Conservation (phyloP, 805 yeast species). For the Ogataea methylovora region DNA sequence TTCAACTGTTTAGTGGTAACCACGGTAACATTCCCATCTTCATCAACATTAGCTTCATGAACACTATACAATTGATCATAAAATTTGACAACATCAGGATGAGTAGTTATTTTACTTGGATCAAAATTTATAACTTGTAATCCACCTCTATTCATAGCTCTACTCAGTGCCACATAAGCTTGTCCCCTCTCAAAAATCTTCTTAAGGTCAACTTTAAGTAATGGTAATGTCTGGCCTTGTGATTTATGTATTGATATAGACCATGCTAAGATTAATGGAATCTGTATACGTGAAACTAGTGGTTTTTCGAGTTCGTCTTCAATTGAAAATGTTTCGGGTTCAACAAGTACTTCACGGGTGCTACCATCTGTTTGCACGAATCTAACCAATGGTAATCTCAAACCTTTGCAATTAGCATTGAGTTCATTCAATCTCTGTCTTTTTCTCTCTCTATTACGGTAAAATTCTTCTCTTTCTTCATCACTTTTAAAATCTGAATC, state of each 20-base stretch:
- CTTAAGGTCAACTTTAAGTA: slow-evolving; percentile 69
- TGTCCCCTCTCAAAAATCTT: slow-evolving; percentile 87
- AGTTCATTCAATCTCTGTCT: slow-evolving; percentile 34
- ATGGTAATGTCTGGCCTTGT: slow-evolving; percentile 83
- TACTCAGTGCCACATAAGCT: slow-evolving; percentile 89
- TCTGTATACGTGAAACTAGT: slow-evolving; percentile 65
- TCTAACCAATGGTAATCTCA: slow-evolving; percentile 67
- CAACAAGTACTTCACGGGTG: slow-evolving; percentile 68
- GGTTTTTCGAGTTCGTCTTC: slow-evolving; percentile 67
- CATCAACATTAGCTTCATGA: slow-evolving; percentile 17
- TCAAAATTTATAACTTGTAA: slow-evolving; percentile 75
- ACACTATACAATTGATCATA: slow-evolving; percentile 43
- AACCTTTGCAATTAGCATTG: slow-evolving; percentile 34
- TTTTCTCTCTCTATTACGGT: slow-evolving; percentile 39
- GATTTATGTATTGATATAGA: slow-evolving; percentile 93
- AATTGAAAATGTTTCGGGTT: slow-evolving; percentile 74
- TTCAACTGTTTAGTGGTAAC: neutral
- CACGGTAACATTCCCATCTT: neutral
- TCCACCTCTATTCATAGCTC: slow-evolving; percentile 76
- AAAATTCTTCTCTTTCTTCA: slow-evolving; percentile 4
- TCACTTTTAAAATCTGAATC: too few species aligned
- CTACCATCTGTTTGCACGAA: slow-evolving; percentile 67
- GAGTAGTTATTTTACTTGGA: slow-evolving; percentile 55
- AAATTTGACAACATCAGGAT: slow-evolving; percentile 62
- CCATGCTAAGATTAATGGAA: slow-evolving; percentile 94